A percentile compares a stretch with the other conserved stretches of the same genome.
These are phyloP conservation scores for Teratosphaeria gauchensis DNA, from an alignment of 2,329 filamentous ascomycete genomes.

Conservation along the genomic window DNA sequence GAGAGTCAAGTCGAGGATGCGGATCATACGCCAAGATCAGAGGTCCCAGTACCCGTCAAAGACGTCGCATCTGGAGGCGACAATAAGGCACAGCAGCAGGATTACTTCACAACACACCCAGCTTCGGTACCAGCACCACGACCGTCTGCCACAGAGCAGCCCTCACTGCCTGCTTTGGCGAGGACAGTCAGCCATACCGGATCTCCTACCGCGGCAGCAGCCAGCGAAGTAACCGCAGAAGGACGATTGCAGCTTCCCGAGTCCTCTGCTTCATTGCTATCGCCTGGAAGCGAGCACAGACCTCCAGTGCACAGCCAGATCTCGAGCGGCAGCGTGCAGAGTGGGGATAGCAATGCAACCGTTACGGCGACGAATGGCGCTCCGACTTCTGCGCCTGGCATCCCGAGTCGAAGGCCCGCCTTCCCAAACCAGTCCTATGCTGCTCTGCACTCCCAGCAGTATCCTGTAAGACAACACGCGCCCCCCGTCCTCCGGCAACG, in stretches of 20 bases:
- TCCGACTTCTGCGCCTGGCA: constrained; percentile 21
- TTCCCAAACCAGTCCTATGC: constrained; percentile 43
- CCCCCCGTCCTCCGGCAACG: constrained; percentile 32
- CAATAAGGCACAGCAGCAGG: not conserved
- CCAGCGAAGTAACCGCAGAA: constrained; percentile 13
- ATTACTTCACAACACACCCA: constrained; percentile 5
- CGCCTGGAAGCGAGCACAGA: constrained; percentile 1
- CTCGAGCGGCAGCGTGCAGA: constrained; percentile 8
- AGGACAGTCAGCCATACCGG: constrained; percentile 2
- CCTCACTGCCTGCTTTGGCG: not conserved
- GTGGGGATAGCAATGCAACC: constrained; percentile 7
- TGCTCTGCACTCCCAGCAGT: constrained; percentile 37
- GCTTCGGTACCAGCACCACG: not conserved
- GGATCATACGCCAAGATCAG: constrained; percentile 2
- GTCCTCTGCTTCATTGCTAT: not conserved
- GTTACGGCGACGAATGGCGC: constrained; percentile 22
- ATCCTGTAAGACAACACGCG: constrained; percentile 28
- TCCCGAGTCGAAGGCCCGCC: constrained; percentile 25
- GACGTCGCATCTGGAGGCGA: constrained; percentile 9
- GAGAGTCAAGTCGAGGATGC: constrained; percentile 1
- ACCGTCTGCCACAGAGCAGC: not conserved
- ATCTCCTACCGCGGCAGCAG: constrained; percentile 3
- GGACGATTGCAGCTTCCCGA: constrained; percentile 12
- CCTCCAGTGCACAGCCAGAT: constrained; percentile 6
- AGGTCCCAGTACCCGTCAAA: constrained; percentile 10